Evolutionary conservation across 106 monocot species (phyloP), one percentile per base, ranked within the genome.

Genomic region (Triglochin maritima): DNA sequence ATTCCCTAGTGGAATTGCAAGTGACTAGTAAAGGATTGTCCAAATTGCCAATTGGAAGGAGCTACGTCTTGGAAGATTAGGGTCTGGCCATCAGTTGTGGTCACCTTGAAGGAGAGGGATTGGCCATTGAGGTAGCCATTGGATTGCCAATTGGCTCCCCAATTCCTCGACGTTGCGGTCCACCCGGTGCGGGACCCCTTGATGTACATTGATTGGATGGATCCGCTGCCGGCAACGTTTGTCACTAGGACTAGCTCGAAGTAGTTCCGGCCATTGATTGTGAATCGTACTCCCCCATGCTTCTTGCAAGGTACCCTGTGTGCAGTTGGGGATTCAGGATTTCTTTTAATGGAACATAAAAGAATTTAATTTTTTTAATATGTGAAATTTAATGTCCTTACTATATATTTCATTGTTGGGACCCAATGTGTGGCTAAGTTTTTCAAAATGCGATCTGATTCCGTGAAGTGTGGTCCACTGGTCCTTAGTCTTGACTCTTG

Each of bases 61-160:
- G 54, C 79, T 45, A 85, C 66, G 62, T 81, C 51, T 4, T 12
- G 48, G 70, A 77, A 81, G 7, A 43, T 52, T 17, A 79, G 68
- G 4, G 88, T 84, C 62, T 79, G 81, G 16, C 77, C 77, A 16
- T 85, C 88, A 47, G 65, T 72, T 45, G 75, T 84, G 11, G 84
- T 85, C 13, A 88, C 82, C 17, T 44, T 63, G 74, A 84, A 88
- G 1, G 88, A 88, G 57, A 88, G 59, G 5, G 73, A 63, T 41
- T 85, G 79, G 2, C 75, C 75, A 44, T 79, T 78, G 4, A 88
- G 78, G 54, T 73, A 72, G 9, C 67, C 72, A 9, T 82, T 79
- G 15, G 82, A 69, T 52, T 85, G 84, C 88, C 88, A 88, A 44
- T 81, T 85, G 46, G 69, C 77, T 0, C 88, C 88, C 84, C 81